Percentiles rank a stretch among this genome's conserved stretches.
These are phyloP conservation scores for Solanum pimpinellifolium DNA, from an alignment of 257 asterid species.

Conservation along the genomic window DNA sequence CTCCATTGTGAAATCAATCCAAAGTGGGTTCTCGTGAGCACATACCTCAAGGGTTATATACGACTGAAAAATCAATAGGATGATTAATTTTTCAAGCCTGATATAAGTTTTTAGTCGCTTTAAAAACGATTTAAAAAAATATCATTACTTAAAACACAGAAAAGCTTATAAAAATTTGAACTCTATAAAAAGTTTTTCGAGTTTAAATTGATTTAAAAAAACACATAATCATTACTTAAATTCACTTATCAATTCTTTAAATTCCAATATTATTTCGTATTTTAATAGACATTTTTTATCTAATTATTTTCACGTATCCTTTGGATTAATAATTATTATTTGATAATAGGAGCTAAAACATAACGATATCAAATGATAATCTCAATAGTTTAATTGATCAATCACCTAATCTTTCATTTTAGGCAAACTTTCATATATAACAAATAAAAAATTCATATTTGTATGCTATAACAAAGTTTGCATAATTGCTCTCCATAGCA, in stretches of 20 bases:
- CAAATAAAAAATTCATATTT: too few species aligned
- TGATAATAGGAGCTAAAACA: neutral
- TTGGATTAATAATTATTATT: neutral
- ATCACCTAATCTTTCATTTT: neutral
- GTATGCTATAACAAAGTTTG: too few species aligned
- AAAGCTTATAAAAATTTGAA: neutral
- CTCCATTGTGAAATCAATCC: neutral
- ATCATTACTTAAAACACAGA: rapidly evolving
- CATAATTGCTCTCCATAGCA: too few species aligned
- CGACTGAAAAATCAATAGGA: neutral
- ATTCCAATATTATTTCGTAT: neutral
- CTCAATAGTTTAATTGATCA: too few species aligned
- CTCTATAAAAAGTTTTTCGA: neutral
- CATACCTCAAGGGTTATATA: neutral
- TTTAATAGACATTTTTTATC: neutral
- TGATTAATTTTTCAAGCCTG: neutral
- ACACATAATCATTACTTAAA: neutral
- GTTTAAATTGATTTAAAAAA: neutral
- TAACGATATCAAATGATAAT: rapidly evolving
- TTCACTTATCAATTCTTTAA: neutral
- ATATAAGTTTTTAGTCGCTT: neutral
- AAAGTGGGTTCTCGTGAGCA: neutral
- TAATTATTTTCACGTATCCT: neutral
- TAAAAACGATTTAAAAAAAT: neutral
- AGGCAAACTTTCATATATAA: too few species aligned